Evolutionary conservation across 495 filamentous ascomycete species (phyloP).

Genomic region (Haplographium delicatum): DNA sequence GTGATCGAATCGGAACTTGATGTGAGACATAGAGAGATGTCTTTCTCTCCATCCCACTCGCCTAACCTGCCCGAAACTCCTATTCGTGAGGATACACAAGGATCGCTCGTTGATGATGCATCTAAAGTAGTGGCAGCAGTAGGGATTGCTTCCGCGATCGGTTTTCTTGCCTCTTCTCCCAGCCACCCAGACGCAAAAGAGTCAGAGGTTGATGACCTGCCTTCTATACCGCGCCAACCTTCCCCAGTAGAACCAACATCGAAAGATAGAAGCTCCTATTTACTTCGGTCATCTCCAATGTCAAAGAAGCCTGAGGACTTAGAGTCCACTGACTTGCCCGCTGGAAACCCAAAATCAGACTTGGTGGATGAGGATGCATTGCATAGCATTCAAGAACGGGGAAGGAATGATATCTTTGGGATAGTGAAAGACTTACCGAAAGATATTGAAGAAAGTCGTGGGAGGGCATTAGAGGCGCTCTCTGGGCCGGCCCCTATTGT

Average conservation of each 20-base stretch:
- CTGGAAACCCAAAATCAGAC: background rate
- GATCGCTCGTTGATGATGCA: background rate
- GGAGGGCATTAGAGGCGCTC: constrained; percentile 7
- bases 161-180: constrained; percentile 13
- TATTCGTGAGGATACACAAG: background rate
- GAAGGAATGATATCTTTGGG: constrained; percentile 10
- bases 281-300: constrained; percentile 29
- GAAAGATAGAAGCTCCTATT: constrained; percentile 29
- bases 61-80: background rate
- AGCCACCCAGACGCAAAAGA: background rate
- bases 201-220: constrained; percentile 6
- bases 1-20: background rate
- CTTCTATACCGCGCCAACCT: constrained; percentile 9
- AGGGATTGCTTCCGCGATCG: constrained; percentile 7
- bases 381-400: constrained; percentile 18
- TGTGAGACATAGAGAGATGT: background rate
- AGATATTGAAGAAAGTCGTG: constrained; percentile 6
- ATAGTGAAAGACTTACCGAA: background rate
- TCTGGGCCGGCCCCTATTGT: constrained; percentile 1
- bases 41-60: background rate
- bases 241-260: constrained; percentile 23
- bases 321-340: constrained; percentile 16
- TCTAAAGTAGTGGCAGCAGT: constrained; percentile 5
- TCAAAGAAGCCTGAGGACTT: constrained; percentile 21
- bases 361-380: background rate